phyloP scores from a whole-genome alignment of 1,284 basidiomycete genomes.

The Apiotrichum mycotoxinovorans region DNA sequence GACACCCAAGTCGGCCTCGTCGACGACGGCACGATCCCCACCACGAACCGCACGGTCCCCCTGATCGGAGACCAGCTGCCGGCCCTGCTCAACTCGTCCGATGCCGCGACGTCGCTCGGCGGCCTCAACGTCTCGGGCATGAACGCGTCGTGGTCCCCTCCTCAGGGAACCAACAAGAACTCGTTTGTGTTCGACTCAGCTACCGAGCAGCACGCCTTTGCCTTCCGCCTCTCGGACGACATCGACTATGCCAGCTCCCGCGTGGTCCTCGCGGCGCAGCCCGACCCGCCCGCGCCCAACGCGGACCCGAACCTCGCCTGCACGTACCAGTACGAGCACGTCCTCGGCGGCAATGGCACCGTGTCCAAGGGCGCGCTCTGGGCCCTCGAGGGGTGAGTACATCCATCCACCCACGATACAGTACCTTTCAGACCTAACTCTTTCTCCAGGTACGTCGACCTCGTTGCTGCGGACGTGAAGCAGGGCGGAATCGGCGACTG shows the following conservation, averaged over 20 bases:
- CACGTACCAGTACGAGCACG: constrained; percentile 19
- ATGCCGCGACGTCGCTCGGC: constrained; percentile 6
- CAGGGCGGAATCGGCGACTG: constrained; percentile 27
- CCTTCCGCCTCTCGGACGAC: neutral
- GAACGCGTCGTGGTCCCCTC: constrained; percentile 1
- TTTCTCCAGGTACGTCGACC: constrained; percentile 24
- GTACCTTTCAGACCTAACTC: too few species aligned
- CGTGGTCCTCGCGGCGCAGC: neutral
- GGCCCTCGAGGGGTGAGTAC: constrained; percentile 26
- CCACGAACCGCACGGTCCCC: constrained; percentile 4
- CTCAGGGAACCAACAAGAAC: constrained; percentile 16
- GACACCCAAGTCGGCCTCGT: constrained; percentile 6
- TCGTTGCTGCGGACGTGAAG: constrained; percentile 19
- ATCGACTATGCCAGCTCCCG: constrained; percentile 15
- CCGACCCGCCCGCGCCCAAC: constrained; percentile 3
- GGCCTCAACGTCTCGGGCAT: neutral
- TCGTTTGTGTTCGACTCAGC: neutral
- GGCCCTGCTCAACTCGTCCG: neutral
- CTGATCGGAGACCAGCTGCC: constrained; percentile 6
- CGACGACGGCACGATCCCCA: constrained; percentile 4
- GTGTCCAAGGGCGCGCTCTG: constrained; percentile 16
- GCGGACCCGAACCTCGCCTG: constrained; percentile 1
- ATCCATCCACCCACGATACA: too few species aligned
- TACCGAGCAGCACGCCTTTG: neutral
- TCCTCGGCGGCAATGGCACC: constrained; percentile 19